Evolutionary conservation across 345 rosid species (phyloP).

Genomic region (Mangifera indica): DNA sequence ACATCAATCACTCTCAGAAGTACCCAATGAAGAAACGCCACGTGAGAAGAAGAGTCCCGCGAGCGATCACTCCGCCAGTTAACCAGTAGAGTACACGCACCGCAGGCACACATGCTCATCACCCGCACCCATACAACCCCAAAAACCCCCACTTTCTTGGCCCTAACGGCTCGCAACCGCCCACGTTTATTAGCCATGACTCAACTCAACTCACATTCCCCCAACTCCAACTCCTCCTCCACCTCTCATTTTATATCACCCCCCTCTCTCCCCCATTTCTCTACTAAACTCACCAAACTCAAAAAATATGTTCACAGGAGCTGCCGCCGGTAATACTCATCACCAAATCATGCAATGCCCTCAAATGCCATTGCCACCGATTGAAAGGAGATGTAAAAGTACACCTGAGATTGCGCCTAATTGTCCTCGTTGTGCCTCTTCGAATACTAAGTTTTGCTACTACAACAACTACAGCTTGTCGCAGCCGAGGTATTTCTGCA

Average conservation of each 20-base stretch:
- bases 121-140: not conserved
- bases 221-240: no score
- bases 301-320: constrained; percentile 22
- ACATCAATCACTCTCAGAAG: constrained; percentile 19
- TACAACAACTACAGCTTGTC: constrained; percentile 92
- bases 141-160: no score
- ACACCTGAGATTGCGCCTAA: constrained; percentile 52
- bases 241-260: not conserved
- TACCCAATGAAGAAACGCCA: constrained; percentile 29
- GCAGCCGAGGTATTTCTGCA: constrained; percentile 87
- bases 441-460: constrained; percentile 88
- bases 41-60: constrained; percentile 4
- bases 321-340: not conserved
- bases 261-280: not conserved
- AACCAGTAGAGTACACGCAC: constrained; percentile 11
- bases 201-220: not conserved
- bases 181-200: constrained; percentile 18
- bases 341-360: constrained; percentile 24
- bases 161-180: no score
- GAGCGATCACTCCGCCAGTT: constrained; percentile 16
- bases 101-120: constrained; percentile 13
- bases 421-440: constrained; percentile 87
- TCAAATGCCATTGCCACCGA: constrained; percentile 14
- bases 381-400: constrained; percentile 35
- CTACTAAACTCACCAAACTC: not conserved